Evolutionary conservation across 345 rosid species (phyloP), one percentile per base, ranked within the genome.

Genomic region (Toxicodendron radicans): DNA sequence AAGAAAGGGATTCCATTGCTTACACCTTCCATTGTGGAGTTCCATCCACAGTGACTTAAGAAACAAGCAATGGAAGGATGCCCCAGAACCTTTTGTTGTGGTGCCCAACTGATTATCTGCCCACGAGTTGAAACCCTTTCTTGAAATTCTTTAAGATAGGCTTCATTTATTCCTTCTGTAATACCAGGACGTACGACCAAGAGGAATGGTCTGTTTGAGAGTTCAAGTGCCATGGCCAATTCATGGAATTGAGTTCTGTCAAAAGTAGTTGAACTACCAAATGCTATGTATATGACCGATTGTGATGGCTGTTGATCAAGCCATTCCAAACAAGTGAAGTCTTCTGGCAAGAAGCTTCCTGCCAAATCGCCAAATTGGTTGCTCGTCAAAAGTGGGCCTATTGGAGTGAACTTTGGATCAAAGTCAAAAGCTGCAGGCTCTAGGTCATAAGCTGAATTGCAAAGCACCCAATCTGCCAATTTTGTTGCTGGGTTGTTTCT

Each of bases 371-470:
- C 49, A 46, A 46, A 9, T 13, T 13, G 49, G 51, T 65, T 66
- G 23, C 21, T 67, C 43, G 76, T 56, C 53, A 75, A 12, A 2
- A 72, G 69, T 16, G 74, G 74, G 5, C 76, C 82, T 32, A 70
- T 35, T 32, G 79, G 79, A 1, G 9, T 10, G 70, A 75, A 63
- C 7, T 51, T 51, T 46, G 73, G 69, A 8, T 23, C 16, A 0
- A 52, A 30, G 20, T 23, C 43, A 20, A 75, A 71, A 51, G 73
- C 72, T 49, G 33, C 79, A n/a, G 38, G 52, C 64, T 75, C 73
- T 4, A 75, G 58, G 10, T 66, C 76, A 59, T 65, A 53, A 16
- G 33, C 11, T 38, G 82, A 79, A 62, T 79, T 79, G 61, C 79
- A 75, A 1, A 79, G 16, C 51, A 48, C 64, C 41, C 76, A 61